Percentiles rank a stretch among this genome's conserved stretches.
These are phyloP conservation scores for Leccinellum rugosiceps DNA, from an alignment of 768 basidiomycete genomes.

Conservation along the genomic window DNA sequence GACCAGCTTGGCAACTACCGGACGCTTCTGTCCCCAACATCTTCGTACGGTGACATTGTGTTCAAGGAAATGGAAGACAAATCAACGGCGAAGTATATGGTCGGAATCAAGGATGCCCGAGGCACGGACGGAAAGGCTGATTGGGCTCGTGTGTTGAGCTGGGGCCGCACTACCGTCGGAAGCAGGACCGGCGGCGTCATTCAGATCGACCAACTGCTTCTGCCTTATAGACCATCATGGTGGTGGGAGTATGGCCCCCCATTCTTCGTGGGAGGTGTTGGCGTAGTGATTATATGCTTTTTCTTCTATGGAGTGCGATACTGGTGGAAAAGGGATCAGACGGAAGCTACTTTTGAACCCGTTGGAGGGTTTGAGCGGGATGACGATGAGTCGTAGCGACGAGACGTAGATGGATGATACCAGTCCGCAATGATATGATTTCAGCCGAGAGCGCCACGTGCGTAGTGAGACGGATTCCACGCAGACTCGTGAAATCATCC, in stretches of 20 bases:
- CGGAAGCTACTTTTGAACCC: slow-evolving; percentile 88
- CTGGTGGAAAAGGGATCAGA: slow-evolving; percentile 72
- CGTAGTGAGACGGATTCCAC: too few relatives aligned
- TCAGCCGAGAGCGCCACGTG: slow-evolving; percentile 4
- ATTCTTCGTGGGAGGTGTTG: slow-evolving; percentile 54
- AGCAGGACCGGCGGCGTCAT: slow-evolving; percentile 83
- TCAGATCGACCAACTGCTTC: slow-evolving; percentile 76
- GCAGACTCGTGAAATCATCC: too few relatives aligned
- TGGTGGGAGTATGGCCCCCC: slow-evolving; percentile 76
- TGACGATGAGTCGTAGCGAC: slow-evolving; percentile 36
- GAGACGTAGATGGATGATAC: slow-evolving; percentile 15
- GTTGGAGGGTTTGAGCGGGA: slow-evolving; percentile 73
- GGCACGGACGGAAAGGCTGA: slow-evolving; percentile 61
- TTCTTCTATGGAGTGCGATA: slow-evolving; percentile 73
- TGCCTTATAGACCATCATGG: slow-evolving; percentile 87
- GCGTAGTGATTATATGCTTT: slow-evolving; percentile 55
- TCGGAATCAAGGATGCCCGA: slow-evolving; percentile 72
- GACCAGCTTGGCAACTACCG: slow-evolving; percentile 70
- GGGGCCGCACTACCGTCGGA: slow-evolving; percentile 75
- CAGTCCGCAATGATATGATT: not conserved
- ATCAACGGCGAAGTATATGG: slow-evolving; percentile 45
- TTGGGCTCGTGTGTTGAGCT: slow-evolving; percentile 63
- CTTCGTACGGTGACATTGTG: slow-evolving; percentile 78
- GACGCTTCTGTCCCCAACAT: slow-evolving; percentile 67
- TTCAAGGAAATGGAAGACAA: slow-evolving; percentile 57